A percentile compares a stretch with the other conserved stretches of the same genome.
Conservation (phyloP, 257 asterid species). For the Euphrasia confusa region DNA sequence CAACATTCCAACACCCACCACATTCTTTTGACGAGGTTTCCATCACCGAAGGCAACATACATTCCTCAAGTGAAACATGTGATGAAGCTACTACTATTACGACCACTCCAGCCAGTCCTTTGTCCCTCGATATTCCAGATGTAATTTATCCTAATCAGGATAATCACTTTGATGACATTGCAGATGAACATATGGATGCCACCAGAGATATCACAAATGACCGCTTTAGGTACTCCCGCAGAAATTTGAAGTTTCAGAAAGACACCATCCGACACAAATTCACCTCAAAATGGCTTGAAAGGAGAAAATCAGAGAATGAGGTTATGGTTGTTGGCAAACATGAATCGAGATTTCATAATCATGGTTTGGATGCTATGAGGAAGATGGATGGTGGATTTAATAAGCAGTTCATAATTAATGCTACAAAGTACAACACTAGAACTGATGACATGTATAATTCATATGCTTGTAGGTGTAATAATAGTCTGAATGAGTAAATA, state of each 20-base stretch:
- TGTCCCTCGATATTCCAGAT: conserved; percentile 45
- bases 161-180: conserved; percentile 42
- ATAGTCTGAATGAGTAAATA: conserved; percentile 50
- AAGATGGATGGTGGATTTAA: conserved; percentile 33
- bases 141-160: conserved; percentile 36
- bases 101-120: conserved; percentile 42
- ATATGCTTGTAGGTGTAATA: conserved; percentile 61
- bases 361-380: conserved; percentile 46
- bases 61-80: conserved; percentile 41
- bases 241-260: conserved; percentile 55
- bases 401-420: conserved; percentile 45
- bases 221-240: conserved; percentile 49
- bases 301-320: conserved; percentile 50
- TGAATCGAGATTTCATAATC: too few species aligned
- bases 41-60: conserved; percentile 35
- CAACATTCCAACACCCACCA: conserved; percentile 13
- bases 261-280: conserved; percentile 42
- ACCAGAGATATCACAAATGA: neutral
- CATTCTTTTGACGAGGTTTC: conserved; percentile 39
- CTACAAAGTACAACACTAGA: conserved; percentile 49
- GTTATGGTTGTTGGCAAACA: too few species aligned
- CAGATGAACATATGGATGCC: conserved; percentile 39
- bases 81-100: conserved; percentile 37
- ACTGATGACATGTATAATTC: conserved; percentile 52
- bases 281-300: conserved; percentile 50